Evolutionary conservation across 768 basidiomycete genomes (phyloP), one percentile per base, ranked within the genome.

Genomic region (Tricholoma saponaceum): DNA sequence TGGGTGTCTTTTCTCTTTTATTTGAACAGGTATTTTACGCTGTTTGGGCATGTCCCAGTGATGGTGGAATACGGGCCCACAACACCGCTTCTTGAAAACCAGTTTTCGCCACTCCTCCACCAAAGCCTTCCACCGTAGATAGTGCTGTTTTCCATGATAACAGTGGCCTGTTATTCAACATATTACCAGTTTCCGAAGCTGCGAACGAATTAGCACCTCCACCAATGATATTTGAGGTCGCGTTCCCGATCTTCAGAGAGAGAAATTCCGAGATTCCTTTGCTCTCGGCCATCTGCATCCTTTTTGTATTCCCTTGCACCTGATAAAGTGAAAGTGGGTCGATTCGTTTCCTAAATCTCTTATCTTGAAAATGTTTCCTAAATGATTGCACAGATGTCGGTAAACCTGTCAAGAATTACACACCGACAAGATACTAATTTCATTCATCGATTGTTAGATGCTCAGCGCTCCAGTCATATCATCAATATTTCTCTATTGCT

Each of bases 1-100:
- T 74, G 70, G 69, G 70, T 64, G 2, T 66, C 69, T 1, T 65
- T 69, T 16, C 63, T 80, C 3, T 80, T 80, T 67, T 72, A 74
- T 51, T 30, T 72, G 28, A 79, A 76, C 43, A 76, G 79, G 9
- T 81, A 80, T 53, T 22, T 74, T n/a, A 60, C 70, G 5, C 57
- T 79, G 5, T 54, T 73, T 12, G 72, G 74, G 5, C 77, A 76
- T 33, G 62, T 76, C 10, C 74, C 77, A 12, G 68, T 74, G 32
- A 55, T 74, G 26, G 46, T 70, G 4, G 70, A 75, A 49, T n/a
- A n/a, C n/a, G n/a, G n/a, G n/a, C n/a, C n/a, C n/a, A n/a, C n/a
- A n/a, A n/a, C n/a, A n/a, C n/a, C n/a, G n/a, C n/a, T n/a, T n/a
- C n/a, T n/a, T n/a, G n/a, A n/a, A n/a, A n/a, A n/a, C n/a, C n/a